phyloP scores from a whole-genome alignment of 2,329 filamentous ascomycete species.

The Ophiostoma sp. region DNA sequence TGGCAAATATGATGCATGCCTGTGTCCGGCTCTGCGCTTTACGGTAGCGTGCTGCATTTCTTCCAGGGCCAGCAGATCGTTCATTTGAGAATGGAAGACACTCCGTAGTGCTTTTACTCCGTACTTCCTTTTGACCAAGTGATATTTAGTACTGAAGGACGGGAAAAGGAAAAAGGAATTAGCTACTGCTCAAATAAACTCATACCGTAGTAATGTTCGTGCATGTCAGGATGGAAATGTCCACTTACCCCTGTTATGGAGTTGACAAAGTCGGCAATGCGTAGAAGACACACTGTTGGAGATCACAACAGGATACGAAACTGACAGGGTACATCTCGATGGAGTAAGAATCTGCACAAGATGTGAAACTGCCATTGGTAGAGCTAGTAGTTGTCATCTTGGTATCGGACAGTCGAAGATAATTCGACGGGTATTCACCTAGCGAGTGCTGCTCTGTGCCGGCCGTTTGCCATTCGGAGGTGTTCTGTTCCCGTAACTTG shows the following conservation, averaged over 20 bases:
- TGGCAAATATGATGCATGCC: neutral
- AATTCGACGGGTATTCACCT: slow-evolving; percentile 11
- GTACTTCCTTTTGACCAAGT: neutral
- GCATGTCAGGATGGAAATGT: neutral
- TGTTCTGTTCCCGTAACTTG: too few species aligned
- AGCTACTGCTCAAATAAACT: neutral
- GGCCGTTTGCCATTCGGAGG: too few species aligned
- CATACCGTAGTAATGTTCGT: neutral
- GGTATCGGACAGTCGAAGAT: slow-evolving; percentile 15
- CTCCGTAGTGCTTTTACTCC: too few species aligned
- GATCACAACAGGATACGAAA: slow-evolving; percentile 33
- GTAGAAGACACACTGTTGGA: slow-evolving; percentile 19
- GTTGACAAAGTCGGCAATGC: slow-evolving; percentile 22
- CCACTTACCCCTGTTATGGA: slow-evolving; percentile 15
- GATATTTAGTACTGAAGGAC: neutral
- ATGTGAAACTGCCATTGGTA: slow-evolving; percentile 33
- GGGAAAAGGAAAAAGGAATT: neutral
- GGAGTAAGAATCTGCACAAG: slow-evolving; percentile 27
- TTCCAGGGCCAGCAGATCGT: too few species aligned
- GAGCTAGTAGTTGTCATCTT: slow-evolving; percentile 23
- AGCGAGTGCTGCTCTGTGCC: neutral
- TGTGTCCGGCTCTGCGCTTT: neutral
- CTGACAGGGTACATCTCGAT: slow-evolving; percentile 28
- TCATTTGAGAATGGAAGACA: too few species aligned
- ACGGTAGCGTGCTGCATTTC: too few species aligned